Evolutionary conservation across 306 rosid species (phyloP).

Genomic region (Luffa aegyptiaca): DNA sequence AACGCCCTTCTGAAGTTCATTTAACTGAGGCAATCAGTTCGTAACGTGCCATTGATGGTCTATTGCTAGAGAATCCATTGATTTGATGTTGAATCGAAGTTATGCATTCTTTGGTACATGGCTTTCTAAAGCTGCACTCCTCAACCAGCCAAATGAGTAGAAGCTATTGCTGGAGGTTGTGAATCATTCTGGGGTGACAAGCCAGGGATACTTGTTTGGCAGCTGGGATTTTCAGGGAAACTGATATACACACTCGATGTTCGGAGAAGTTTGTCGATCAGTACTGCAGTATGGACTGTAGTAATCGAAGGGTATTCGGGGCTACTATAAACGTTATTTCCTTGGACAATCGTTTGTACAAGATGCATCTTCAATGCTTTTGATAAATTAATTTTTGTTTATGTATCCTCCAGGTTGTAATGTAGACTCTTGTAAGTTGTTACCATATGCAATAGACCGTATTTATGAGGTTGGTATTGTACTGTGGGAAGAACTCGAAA

Average conservation of each 20-base stretch:
- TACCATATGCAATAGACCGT: neutral
- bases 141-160: neutral
- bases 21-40: conserved; percentile 42
- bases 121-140: neutral
- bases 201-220: neutral
- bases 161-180: neutral
- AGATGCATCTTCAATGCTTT: neutral
- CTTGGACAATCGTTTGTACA: neutral
- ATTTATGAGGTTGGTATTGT: neutral
- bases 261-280: neutral
- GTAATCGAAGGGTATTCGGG: neutral
- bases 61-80: neutral
- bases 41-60: conserved; percentile 18
- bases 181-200: neutral
- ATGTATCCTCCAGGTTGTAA: neutral
- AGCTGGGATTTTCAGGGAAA: neutral
- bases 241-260: neutral
- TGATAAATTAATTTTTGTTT: neutral
- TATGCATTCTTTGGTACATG: neutral
- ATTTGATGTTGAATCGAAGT: neutral
- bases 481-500: neutral
- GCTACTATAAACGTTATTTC: neutral
- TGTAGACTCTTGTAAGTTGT: neutral
- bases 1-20: conserved; percentile 31
- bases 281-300: neutral